Conservation (phyloP, 1,284 basidiomycete species). For the Malassezia obtusa region DNA sequence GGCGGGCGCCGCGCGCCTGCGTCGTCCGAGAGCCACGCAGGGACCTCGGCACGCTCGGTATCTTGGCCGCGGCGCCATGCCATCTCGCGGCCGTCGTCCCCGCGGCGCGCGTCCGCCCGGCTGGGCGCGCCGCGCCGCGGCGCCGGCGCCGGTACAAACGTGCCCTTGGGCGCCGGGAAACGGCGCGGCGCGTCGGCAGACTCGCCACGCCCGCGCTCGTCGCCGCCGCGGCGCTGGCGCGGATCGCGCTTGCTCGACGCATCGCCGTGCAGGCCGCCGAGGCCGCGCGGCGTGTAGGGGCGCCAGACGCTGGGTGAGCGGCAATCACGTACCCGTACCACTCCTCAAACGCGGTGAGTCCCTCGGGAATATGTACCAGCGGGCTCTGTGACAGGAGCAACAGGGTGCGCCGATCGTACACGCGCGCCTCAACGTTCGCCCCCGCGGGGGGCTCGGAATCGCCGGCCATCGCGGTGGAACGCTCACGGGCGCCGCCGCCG, state of each 20-base stretch:
- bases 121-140: neutral
- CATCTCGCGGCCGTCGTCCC: neutral
- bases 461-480: too few relatives aligned
- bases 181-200: neutral
- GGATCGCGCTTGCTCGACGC: neutral
- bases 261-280: neutral
- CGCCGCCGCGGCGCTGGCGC: neutral
- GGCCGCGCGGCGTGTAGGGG: conserved; percentile 8
- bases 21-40: conserved; percentile 85
- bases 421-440: neutral
- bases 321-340: conserved; percentile 14
- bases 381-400: conserved; percentile 62
- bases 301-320: conserved; percentile 11
- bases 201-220: neutral
- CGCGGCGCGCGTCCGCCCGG: neutral
- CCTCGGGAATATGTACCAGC: conserved; percentile 58
- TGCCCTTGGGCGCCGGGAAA: neutral
- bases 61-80: conserved; percentile 1
- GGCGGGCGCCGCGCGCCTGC: conserved; percentile 45
- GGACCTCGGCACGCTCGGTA: conserved; percentile 55
- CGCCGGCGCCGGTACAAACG: neutral
- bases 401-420: conserved; percentile 39
- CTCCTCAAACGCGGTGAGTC: conserved; percentile 8
- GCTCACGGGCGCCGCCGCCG: neutral
- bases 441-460: neutral